phyloP scores from a whole-genome alignment of 176 grass and related monocot genomes.

The Aegilops umbellulata region DNA sequence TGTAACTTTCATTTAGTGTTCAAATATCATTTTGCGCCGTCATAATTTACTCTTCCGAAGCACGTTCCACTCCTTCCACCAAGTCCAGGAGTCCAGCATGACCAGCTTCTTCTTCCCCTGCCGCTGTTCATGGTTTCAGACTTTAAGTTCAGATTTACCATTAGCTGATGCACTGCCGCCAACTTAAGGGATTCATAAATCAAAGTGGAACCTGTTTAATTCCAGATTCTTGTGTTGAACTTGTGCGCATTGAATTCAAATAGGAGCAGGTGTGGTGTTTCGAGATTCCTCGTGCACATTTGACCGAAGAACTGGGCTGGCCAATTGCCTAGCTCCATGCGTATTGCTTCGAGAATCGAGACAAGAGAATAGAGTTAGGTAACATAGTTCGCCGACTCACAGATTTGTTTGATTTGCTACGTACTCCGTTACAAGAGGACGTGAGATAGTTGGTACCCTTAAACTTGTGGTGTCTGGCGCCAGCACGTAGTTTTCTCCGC shows the following conservation, averaged over 20 bases:
- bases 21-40: no score
- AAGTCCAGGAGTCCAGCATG: not conserved
- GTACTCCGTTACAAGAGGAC: no score
- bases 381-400: not conserved
- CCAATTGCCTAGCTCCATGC: not conserved
- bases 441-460: not conserved
- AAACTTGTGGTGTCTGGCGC: not conserved
- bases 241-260: not conserved
- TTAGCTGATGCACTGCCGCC: not conserved
- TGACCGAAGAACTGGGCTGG: not conserved
- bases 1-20: no score
- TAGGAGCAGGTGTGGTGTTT: not conserved
- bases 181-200: not conserved
- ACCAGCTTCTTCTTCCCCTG: not conserved
- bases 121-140: not conserved
- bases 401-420: not conserved
- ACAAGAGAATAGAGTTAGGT: not conserved
- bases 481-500: not conserved
- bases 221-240: not conserved
- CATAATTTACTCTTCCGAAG: no score
- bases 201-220: not conserved
- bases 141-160: not conserved
- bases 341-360: not conserved
- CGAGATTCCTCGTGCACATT: not conserved
- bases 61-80: no score